Percentiles rank a stretch among this genome's conserved stretches.
phyloP scores from a whole-genome alignment of 257 asterid genomes.

The Echium plantagineum region DNA sequence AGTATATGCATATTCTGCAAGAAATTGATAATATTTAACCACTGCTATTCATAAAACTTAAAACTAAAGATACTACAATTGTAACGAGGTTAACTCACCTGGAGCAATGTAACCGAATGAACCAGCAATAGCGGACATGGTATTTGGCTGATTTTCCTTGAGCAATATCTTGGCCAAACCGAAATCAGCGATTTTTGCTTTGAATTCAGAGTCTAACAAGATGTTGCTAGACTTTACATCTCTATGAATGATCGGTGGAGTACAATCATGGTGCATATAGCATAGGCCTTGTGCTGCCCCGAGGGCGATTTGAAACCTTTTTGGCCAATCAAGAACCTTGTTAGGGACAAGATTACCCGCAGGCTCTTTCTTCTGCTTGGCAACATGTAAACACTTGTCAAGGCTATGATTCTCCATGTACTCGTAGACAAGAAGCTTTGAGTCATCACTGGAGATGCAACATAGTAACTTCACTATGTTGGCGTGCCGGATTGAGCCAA shows the following conservation, averaged over 20 bases:
- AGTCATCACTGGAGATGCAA: conserved; percentile 34
- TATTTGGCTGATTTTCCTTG: conserved; percentile 32
- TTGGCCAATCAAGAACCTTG: conserved; percentile 45
- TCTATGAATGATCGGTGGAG: conserved; percentile 50
- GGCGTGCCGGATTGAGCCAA: conserved; percentile 48
- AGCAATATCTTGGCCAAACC: conserved; percentile 46
- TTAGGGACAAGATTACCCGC: not conserved
- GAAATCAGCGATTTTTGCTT: conserved; percentile 54
- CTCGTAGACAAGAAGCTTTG: conserved; percentile 52
- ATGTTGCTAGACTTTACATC: conserved; percentile 63
- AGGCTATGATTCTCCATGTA: conserved; percentile 52
- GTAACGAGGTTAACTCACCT: conserved; percentile 20
- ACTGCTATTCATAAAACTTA: not conserved
- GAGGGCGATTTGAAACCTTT: conserved; percentile 43
- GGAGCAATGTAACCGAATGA: conserved; percentile 69
- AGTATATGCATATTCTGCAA: conserved; percentile 67
- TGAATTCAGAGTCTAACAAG: conserved; percentile 42
- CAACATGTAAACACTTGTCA: conserved; percentile 42
- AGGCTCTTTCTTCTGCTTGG: conserved; percentile 13
- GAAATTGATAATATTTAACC: not conserved
- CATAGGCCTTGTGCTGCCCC: conserved; percentile 63
- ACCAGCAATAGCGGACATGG: conserved; percentile 53
- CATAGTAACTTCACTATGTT: conserved; percentile 58
- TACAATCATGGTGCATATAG: conserved; percentile 61
- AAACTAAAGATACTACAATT: not conserved